phyloP scores from a whole-genome alignment of 192 early-diverging fungal genomes.

The Fimicolochytrium jonesii region DNA sequence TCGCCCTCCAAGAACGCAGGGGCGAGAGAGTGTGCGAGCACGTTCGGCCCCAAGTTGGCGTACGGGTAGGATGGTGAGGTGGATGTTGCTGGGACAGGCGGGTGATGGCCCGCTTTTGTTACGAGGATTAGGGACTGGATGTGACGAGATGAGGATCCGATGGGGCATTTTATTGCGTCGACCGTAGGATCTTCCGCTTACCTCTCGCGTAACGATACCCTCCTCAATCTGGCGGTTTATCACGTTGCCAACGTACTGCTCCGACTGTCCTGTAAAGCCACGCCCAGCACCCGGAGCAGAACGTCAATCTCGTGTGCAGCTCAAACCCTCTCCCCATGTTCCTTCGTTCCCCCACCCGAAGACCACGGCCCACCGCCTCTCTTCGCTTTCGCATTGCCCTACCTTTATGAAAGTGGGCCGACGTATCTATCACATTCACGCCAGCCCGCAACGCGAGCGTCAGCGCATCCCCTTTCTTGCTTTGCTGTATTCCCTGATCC shows the following conservation, averaged over 20 bases:
- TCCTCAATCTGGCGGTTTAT: conserved; percentile 30
- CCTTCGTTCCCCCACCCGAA: no score
- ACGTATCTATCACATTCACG: conserved; percentile 72
- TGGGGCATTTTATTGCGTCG: no score
- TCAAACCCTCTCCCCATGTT: no score
- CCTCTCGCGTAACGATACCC: conserved; percentile 42
- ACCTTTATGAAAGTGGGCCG: conserved; percentile 68
- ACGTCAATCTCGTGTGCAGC: no score
- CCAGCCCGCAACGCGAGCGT: conserved; percentile 51
- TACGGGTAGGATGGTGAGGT: no score
- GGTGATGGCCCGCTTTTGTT: conserved; percentile 45
- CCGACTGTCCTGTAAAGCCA: conserved; percentile 50
- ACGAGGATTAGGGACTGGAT: conserved; percentile 25
- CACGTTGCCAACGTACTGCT: conserved; percentile 53
- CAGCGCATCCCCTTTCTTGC: no score
- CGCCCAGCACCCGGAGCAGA: no score
- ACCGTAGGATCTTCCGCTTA: no score
- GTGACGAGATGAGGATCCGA: not conserved
- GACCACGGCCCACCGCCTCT: no score
- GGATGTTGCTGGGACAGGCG: no score
- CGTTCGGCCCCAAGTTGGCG: no score
- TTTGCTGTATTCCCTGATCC: no score
- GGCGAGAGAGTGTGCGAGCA: conserved; percentile 55
- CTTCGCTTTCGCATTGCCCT: not conserved
- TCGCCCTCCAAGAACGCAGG: conserved; percentile 56